Evolutionary conservation across 2,329 filamentous ascomycete genomes (phyloP), one percentile per base, ranked within the genome.

Genomic region (Talaromyces sp.): DNA sequence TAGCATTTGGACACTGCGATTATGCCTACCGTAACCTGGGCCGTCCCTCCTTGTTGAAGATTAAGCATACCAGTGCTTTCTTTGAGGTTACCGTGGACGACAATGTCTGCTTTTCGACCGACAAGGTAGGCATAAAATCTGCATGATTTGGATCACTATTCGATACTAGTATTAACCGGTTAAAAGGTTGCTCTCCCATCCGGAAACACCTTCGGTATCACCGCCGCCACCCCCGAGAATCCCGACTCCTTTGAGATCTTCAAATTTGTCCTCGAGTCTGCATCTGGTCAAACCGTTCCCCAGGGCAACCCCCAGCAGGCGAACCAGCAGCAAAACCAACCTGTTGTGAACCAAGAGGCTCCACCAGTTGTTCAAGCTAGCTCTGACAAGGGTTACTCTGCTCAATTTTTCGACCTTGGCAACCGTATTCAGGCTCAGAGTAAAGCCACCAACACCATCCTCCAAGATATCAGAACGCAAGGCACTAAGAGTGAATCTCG

Each of bases 191-290:
- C 79, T 56, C 82, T 99, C 20, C 94, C 93, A 3, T 65, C 81
- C 2, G 90, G 90, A 61, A 95, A 97, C 77, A 83, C 84, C 70
- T 90, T 96, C 61, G 94, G 94, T 64, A 77, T 99, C 62, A 91
- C 89, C 11, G 94, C 93, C 37, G 89, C 90, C 14, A 93, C 90
- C 3, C 89, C 90, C 27, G 93, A 97, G 62, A 92, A 86, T 65
- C 91, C 94, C 0, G 94, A 99, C 75, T 96, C 91, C 4, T 96
- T 97, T 66, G 94, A 99, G 74, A 74, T 96, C 61, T 94, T 92
- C 80, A 95, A 93, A 70, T 83, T 97, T 68, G 81, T 89, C 32
- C 84, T 94, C 47, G 84, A 86, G 67, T 86, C 82, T 10, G 56
- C 69, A n/a, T n/a, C 57, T 9, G 47, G 52, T 43, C 56, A 62